phyloP scores from a whole-genome alignment of 495 filamentous ascomycete genomes.

The Xylaria sp. region DNA sequence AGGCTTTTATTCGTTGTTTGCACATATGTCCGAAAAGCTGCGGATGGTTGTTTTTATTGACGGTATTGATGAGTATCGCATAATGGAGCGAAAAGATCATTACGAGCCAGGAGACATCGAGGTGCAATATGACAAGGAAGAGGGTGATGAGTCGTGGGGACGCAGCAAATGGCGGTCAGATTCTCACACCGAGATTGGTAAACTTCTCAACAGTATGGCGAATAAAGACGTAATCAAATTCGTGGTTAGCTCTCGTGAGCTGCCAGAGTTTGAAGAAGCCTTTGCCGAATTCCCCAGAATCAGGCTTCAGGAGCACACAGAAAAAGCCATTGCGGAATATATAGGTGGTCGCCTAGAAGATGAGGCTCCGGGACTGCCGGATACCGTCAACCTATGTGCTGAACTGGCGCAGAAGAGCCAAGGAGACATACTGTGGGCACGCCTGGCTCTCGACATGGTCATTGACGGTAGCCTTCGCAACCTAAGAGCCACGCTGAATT shows the following conservation, averaged over 20 bases:
- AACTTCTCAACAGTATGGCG: slow-evolving; percentile 37
- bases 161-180: slow-evolving; percentile 41
- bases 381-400: slow-evolving; percentile 38
- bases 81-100: slow-evolving; percentile 43
- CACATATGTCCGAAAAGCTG: slow-evolving; percentile 37
- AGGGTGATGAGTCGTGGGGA: slow-evolving; percentile 40
- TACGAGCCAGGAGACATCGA: slow-evolving; percentile 38
- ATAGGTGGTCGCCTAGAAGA: slow-evolving; percentile 40
- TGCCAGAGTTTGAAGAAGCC: slow-evolving; percentile 38
- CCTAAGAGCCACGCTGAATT: slow-evolving; percentile 36
- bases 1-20: slow-evolving; percentile 40
- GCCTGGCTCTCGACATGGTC: slow-evolving; percentile 44
- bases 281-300: slow-evolving; percentile 36
- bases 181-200: slow-evolving; percentile 37
- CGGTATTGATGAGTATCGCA: slow-evolving; percentile 43
- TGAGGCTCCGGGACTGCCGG: slow-evolving; percentile 39
- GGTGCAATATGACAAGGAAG: slow-evolving; percentile 35
- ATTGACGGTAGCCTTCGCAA: slow-evolving; percentile 38
- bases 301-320: slow-evolving; percentile 40
- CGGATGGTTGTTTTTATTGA: slow-evolving; percentile 42
- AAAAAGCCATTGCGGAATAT: slow-evolving; percentile 41
- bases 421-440: slow-evolving; percentile 43
- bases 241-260: slow-evolving; percentile 37
- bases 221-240: slow-evolving; percentile 39
- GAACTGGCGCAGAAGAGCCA: slow-evolving; percentile 39